These are phyloP conservation scores for Plasmodium sp. DNA, from an alignment of 169 alveolate species.

Conservation along the genomic window DNA sequence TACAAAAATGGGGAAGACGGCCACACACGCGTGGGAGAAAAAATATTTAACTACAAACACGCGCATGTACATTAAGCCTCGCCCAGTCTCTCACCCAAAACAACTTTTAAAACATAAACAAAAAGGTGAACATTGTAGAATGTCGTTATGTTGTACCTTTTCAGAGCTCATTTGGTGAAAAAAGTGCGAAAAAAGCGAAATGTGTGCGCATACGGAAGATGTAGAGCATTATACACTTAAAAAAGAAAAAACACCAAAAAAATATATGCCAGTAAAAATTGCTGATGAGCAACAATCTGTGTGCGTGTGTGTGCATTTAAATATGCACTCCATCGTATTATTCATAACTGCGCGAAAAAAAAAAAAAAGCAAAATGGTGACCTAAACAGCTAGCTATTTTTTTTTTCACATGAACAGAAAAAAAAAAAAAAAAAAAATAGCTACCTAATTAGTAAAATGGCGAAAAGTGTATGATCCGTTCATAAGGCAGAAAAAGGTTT, in stretches of 20 bases:
- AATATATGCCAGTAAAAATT: background rate
- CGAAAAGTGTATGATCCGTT: background rate
- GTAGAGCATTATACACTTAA: background rate
- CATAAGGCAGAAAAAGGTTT: background rate
- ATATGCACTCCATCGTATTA: background rate
- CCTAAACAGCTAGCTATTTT: background rate
- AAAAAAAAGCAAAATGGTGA: background rate
- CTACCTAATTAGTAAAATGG: background rate
- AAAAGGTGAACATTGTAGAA: background rate
- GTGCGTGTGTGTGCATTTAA: background rate
- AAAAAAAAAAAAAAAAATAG: slow-evolving; percentile 1
- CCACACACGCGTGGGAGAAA: background rate
- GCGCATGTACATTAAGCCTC: background rate
- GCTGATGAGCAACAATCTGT: background rate
- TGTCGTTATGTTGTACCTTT: background rate
- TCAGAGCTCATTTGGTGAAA: background rate
- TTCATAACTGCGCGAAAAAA: background rate
- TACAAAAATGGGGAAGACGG: background rate
- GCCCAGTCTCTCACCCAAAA: background rate
- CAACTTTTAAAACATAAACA: background rate
- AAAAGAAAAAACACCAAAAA: background rate
- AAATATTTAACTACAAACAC: background rate
- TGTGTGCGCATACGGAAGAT: background rate
- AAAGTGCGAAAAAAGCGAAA: background rate
- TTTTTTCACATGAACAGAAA: background rate